Base-by-base conservation (phyloP, 2,329 filamentous ascomycete species). In the Ciborinia camelliae region DNA sequence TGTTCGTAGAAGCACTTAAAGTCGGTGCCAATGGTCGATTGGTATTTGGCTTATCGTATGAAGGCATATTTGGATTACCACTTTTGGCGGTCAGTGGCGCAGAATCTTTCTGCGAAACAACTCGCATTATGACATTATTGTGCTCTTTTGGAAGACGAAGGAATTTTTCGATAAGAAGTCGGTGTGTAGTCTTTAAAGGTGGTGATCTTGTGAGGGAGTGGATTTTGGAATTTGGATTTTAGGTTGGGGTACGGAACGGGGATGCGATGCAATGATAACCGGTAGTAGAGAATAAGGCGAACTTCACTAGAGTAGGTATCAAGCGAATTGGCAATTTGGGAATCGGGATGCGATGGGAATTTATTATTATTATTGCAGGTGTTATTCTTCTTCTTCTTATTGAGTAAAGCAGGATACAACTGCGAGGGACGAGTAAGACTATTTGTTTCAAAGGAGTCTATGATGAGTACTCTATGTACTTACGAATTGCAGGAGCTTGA, bases 1-100 rank as follows among this genome's bases (percentile, higher is more conserved):
- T 52, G 83, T 87, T 81, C 54, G 82, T 85, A 53, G 86, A 80
- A 68, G 88, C 82, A 76, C 82, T 84, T 72, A 92, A 85, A 66
- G 86, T 84, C 62, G 91, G 90, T 79, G 88, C 88, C 73, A 89
- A 82, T 81, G 82, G 69, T 79, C 81, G 77, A 77, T 76, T 62
- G 62, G 43, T 47, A 62, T 78, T 79, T 61, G 79, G 81, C 78
- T 81, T 83, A 77, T 84, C 81, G 74, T 76, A 76, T 67, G 78
- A 78, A 77, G 84, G 61, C 74, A 80, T 75, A 61, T 73, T 75
- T 43, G 69, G 66, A 69, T 71, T 74, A 60, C 69, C 68, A 65
- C 66, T 69, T 63, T 69, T 73, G 26, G 69, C 63, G 52, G 65
- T 66, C 45, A 71, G 62, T 59, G 70, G 69, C 59, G 67, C 67